Percentiles rank a stretch among this genome's conserved stretches.
These are phyloP conservation scores for Podospora tetraspora DNA, from an alignment of 495 filamentous ascomycete genomes.

Conservation along the genomic window DNA sequence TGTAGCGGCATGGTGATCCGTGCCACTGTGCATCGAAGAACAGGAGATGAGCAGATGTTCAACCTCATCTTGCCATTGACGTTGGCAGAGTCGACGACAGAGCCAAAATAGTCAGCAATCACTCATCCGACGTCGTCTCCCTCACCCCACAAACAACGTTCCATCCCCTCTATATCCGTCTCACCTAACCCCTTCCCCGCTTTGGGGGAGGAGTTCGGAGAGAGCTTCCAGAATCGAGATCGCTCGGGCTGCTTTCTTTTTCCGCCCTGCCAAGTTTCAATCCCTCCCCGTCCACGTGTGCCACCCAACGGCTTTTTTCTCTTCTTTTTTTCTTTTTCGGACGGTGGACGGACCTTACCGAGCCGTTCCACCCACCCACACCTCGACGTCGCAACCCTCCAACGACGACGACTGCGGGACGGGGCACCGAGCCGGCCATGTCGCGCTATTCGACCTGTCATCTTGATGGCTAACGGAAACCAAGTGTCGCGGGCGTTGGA, in stretches of 20 bases:
- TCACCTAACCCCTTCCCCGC: neutral
- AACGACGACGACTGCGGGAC: neutral
- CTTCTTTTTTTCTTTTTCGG: neutral
- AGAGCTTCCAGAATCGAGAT: neutral
- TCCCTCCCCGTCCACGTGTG: neutral
- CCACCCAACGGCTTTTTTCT: neutral
- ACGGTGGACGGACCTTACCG: neutral
- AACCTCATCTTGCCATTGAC: neutral
- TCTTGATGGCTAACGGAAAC: neutral
- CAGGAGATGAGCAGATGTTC: neutral
- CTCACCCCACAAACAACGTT: neutral
- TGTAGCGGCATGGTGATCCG: neutral
- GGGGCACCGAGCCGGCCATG: neutral
- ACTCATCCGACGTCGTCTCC: neutral
- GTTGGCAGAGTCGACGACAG: neutral
- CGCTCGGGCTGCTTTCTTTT: neutral
- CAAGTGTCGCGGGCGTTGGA: neutral
- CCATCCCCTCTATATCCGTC: neutral
- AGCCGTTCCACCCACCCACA: conserved; percentile 1
- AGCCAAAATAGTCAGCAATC: neutral
- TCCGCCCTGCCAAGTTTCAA: neutral
- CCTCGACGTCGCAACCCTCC: neutral
- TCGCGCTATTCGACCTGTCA: neutral
- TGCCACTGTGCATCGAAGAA: neutral
- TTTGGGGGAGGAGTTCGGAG: neutral